These are phyloP conservation scores for Gamsiella multidivaricata DNA, from an alignment of 192 early-diverging fungal species.

Conservation along the genomic window DNA sequence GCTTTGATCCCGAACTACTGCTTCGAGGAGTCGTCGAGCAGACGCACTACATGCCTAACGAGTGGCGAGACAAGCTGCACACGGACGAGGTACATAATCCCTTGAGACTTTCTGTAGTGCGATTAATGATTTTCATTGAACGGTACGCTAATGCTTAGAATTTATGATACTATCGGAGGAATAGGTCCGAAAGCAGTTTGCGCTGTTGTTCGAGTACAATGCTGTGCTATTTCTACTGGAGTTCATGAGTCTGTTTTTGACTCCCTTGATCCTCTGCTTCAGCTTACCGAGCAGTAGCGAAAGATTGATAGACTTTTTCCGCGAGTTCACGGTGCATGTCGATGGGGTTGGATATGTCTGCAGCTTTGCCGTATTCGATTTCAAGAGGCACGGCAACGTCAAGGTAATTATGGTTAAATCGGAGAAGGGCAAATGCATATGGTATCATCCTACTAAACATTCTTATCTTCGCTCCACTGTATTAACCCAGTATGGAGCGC, in stretches of 20 bases:
- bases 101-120: too few species aligned
- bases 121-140: too few species aligned
- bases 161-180: neutral
- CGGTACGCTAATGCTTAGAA: too few species aligned
- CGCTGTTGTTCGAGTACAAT: conserved; percentile 82
- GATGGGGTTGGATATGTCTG: conserved; percentile 95
- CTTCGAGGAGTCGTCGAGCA: conserved; percentile 84
- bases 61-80: conserved; percentile 87
- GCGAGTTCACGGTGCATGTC: conserved; percentile 93
- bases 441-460: too few species aligned
- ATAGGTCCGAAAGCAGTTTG: conserved; percentile 83
- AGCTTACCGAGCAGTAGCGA: conserved; percentile 82
- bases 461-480: too few species aligned
- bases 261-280: conserved; percentile 85
- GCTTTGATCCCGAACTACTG: conserved; percentile 85
- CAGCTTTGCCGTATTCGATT: conserved; percentile 97
- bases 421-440: neutral
- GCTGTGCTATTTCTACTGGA: conserved; percentile 85
- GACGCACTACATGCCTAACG: conserved; percentile 89
- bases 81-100: conserved; percentile 74
- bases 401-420: conserved; percentile 56
- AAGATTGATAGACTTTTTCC: conserved; percentile 92
- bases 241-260: conserved; percentile 80
- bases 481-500: conserved; percentile 86
- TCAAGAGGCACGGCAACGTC: conserved; percentile 89